Evolutionary conservation across 2,329 filamentous ascomycete genomes (phyloP), one percentile per base, ranked within the genome.

Genomic region (Fusarium veterinarium): DNA sequence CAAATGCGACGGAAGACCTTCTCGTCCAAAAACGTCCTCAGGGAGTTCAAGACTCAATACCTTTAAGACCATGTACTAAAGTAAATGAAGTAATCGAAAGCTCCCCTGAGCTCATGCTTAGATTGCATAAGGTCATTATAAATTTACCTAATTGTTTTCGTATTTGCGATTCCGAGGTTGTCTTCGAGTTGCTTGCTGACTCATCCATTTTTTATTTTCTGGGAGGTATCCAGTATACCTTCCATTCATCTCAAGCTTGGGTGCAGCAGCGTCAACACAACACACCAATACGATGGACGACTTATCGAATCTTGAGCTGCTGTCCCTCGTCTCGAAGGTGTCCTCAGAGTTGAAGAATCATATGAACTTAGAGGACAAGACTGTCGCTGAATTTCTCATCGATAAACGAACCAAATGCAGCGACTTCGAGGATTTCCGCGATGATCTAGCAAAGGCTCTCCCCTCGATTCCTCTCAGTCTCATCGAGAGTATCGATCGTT

Each of bases 331-430:
- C 63, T 96, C 94, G 56, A 97, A 95, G 82, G 94, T 99, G 76
- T 95, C 95, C 19, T 95, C 93, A 23, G 96, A 99, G 83, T 88
- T 99, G 59, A 92, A 97, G 78, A 99, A 99, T 79, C 94, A 99
- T 83, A 84, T 98, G 67, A 94, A 95, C 62, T 91, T 98, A 77
- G 93, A 90, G 80, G 95, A 99, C 84, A 98, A 97, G 83, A 97
- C 94, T 9, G 90, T 99, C 31, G 95, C 96, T 76, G 96, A 99
- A 83, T 99, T 97, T 80, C 91, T 99, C 78, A 97, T 99, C 79
- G 93, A 93, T 69, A 93, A 97, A 80, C 94, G 97, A 77, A 83
- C 92, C 80, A 90, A 95, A 87, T 93, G 91, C 84, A 87, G 86
- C 57, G 88, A 88, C 33, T 86, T 93, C 63, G 82, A 87, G 58